These are phyloP conservation scores for Daedalea quercina DNA, from an alignment of 768 basidiomycete genomes.

Conservation along the genomic window DNA sequence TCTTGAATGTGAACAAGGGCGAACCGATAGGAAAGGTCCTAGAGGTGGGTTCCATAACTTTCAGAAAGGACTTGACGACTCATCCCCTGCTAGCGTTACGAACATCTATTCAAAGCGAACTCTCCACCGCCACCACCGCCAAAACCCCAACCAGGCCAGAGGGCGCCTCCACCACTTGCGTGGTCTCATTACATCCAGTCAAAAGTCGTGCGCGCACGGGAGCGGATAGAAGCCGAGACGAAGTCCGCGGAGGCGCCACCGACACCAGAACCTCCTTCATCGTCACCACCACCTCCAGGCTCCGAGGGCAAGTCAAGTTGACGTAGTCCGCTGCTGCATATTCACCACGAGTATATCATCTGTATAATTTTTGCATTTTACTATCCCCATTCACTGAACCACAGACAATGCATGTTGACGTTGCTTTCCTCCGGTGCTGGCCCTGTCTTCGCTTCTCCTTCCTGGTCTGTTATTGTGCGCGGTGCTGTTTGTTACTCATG, in stretches of 20 bases:
- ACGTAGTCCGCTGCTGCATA: too few species aligned
- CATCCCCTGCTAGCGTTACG: slow-evolving; percentile 62
- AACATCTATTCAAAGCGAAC: slow-evolving; percentile 90
- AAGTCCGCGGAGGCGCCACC: slow-evolving; percentile 16
- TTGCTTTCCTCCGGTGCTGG: too few species aligned
- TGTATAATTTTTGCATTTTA: slow-evolving; percentile 2
- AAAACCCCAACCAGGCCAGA: slow-evolving; percentile 34
- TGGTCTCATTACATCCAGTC: slow-evolving; percentile 94
- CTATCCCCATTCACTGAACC: slow-evolving; percentile 2
- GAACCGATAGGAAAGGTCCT: slow-evolving; percentile 62
- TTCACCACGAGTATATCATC: background rate
- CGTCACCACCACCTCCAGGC: slow-evolving; percentile 4
- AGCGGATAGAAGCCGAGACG: slow-evolving; percentile 90
- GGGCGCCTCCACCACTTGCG: slow-evolving; percentile 33
- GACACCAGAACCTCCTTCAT: slow-evolving; percentile 8
- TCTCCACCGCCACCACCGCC: slow-evolving; percentile 53
- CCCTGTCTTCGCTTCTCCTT: too few species aligned
- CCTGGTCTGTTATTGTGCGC: too few species aligned
- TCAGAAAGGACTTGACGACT: too few species aligned
- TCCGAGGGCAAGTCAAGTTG: background rate
- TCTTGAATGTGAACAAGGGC: slow-evolving; percentile 80
- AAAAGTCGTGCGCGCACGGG: slow-evolving; percentile 91
- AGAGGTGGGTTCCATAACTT: slow-evolving; percentile 41
- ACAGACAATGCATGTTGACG: background rate
- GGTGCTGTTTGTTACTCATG: too few species aligned